These are phyloP conservation scores for Talaromyces proteolyticus DNA, from an alignment of 495 filamentous ascomycete genomes.

Conservation along the genomic window DNA sequence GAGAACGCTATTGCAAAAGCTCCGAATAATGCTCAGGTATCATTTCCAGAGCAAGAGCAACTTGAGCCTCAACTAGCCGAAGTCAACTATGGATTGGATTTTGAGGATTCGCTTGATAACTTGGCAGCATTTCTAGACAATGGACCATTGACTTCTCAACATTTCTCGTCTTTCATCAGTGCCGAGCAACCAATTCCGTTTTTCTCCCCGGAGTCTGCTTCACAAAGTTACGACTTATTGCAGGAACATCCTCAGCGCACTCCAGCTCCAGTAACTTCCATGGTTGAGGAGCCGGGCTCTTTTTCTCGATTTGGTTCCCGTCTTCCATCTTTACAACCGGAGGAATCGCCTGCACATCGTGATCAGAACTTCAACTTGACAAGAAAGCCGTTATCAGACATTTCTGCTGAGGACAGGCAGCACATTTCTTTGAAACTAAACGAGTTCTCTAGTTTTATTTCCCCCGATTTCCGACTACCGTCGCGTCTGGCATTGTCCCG, in stretches of 20 bases:
- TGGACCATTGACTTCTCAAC: background rate
- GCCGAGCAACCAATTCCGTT: background rate
- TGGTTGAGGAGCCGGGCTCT: background rate
- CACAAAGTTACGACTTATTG: background rate
- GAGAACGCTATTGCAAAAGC: background rate
- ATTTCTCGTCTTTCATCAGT: background rate
- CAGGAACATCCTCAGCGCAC: background rate
- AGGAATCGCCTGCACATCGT: background rate
- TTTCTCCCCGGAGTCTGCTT: background rate
- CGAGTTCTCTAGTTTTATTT: slow-evolving; percentile 58
- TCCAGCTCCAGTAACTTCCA: background rate
- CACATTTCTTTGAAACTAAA: slow-evolving; percentile 56
- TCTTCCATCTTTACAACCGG: slow-evolving; percentile 7
- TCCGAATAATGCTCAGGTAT: background rate
- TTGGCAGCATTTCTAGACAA: background rate
- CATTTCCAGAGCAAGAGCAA: background rate
- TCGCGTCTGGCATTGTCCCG: slow-evolving; percentile 37
- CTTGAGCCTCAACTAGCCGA: background rate
- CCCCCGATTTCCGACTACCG: slow-evolving; percentile 55
- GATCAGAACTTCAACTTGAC: slow-evolving; percentile 1
- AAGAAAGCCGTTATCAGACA: slow-evolving; percentile 48
- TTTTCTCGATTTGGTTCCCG: slow-evolving; percentile 9
- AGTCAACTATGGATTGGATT: background rate
- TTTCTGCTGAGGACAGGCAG: slow-evolving; percentile 55
- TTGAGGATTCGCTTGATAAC: background rate